A percentile compares a stretch with the other conserved stretches of the same genome.
Conservation (phyloP, 2,329 filamentous ascomycete species). For the Ophiostoma quercus region DNA sequence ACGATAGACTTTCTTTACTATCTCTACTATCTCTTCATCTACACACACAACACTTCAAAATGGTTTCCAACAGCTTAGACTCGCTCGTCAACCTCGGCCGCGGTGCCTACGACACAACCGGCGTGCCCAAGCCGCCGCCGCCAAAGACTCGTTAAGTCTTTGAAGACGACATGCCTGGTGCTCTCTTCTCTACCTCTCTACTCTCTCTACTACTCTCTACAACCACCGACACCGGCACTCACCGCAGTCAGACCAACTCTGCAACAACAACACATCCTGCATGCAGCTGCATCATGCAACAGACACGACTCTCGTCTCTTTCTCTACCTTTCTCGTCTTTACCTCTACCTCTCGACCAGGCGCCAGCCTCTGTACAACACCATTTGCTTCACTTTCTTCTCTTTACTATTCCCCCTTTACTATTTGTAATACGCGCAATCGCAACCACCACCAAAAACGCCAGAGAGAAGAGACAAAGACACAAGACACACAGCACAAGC, state of each 20-base stretch:
- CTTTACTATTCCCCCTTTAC: conserved; percentile 26
- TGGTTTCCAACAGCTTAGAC: conserved; percentile 34
- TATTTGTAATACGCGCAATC: conserved; percentile 33
- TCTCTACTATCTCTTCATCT: neutral
- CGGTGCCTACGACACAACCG: conserved; percentile 38
- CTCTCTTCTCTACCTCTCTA: neutral
- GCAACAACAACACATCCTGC: conserved; percentile 20
- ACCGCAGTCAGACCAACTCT: conserved; percentile 5
- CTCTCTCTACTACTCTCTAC: too few relatives aligned
- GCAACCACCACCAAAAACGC: conserved; percentile 22
- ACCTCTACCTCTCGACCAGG: neutral
- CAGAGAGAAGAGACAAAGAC: neutral
- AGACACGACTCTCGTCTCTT: neutral
- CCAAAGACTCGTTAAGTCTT: conserved; percentile 35
- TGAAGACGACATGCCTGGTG: neutral
- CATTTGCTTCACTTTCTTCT: conserved; percentile 6
- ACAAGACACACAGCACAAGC: conserved; percentile 10
- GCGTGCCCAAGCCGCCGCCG: conserved; percentile 37
- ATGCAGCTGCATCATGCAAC: conserved; percentile 21
- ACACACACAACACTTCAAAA: conserved; percentile 28
- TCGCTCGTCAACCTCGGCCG: conserved; percentile 35
- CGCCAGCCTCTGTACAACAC: conserved; percentile 22
- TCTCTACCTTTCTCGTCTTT: neutral
- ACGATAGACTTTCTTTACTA: neutral
- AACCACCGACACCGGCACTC: conserved; percentile 16